Percentiles rank a stretch among this genome's conserved stretches.
Conservation (phyloP, 306 rosid genomes). For the Sindora glabra region DNA sequence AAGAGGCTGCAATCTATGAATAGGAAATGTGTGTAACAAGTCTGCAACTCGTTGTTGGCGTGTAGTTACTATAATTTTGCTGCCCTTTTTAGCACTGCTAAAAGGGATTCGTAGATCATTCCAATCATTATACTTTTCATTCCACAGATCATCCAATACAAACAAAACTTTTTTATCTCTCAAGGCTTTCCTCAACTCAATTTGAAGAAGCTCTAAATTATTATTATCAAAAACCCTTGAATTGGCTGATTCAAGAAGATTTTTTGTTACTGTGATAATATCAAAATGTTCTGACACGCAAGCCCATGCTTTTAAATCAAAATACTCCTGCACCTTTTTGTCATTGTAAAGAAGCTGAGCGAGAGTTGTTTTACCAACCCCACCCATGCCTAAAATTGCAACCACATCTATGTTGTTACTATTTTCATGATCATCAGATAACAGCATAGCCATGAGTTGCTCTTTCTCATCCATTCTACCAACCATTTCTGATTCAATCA, state of each 20-base stretch:
- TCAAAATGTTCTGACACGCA: conserved; percentile 23
- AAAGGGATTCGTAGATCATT: conserved; percentile 20
- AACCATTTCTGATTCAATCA: too few relatives aligned
- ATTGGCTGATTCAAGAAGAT: conserved; percentile 18
- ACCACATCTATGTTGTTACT: too few relatives aligned
- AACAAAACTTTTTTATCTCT: conserved; percentile 25
- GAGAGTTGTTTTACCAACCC: neutral
- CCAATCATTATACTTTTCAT: conserved; percentile 35
- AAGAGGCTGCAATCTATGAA: conserved; percentile 13
- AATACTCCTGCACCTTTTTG: neutral
- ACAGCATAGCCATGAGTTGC: too few relatives aligned
- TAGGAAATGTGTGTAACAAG: conserved; percentile 20
- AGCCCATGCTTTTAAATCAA: neutral
- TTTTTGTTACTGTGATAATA: conserved; percentile 21
- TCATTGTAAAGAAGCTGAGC: neutral
- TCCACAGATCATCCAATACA: conserved; percentile 48
- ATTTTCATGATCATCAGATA: too few relatives aligned
- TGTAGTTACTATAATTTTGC: conserved; percentile 38
- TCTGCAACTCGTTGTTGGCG: conserved; percentile 25
- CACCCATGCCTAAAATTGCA: neutral
- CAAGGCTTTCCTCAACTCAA: conserved; percentile 20
- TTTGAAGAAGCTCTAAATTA: conserved; percentile 31
- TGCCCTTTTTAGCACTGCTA: conserved; percentile 22
- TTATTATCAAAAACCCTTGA: neutral
- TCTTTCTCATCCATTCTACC: too few relatives aligned